These are phyloP conservation scores for Fusarium sp. DNA, from an alignment of 2,329 filamentous ascomycete species.

Conservation along the genomic window DNA sequence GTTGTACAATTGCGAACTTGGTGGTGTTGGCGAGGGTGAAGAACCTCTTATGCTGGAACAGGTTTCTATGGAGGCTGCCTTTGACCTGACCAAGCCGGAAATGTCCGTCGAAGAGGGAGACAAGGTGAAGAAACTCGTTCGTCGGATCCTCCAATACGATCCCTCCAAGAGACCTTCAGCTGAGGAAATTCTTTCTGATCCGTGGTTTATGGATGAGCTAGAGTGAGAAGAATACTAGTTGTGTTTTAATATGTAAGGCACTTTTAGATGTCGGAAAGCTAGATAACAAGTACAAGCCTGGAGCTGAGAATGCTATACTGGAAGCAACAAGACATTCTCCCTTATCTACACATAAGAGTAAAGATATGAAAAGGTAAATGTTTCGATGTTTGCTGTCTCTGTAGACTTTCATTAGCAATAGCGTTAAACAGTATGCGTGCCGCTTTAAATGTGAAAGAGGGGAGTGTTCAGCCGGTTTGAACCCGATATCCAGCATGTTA, in stretches of 20 bases:
- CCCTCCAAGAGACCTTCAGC: not conserved
- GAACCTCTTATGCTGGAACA: not conserved
- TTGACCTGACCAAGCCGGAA: not conserved
- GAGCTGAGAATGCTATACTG: no score
- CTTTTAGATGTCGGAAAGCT: no score
- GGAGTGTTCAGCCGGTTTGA: no score
- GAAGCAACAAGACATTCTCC: rapidly evolving
- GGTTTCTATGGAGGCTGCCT: constrained; percentile 13
- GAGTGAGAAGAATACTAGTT: not conserved
- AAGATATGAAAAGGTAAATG: no score
- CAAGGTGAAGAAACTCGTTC: not conserved
- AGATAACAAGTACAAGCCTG: rapidly evolving
- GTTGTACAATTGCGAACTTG: constrained; percentile 14
- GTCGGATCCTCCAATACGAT: not conserved
- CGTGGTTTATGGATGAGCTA: not conserved
- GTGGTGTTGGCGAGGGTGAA: constrained; percentile 1
- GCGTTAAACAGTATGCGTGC: rapidly evolving
- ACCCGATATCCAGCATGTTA: no score
- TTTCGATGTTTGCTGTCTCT: no score
- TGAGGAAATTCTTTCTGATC: not conserved
- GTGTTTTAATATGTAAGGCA: no score
- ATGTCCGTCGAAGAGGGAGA: not conserved
- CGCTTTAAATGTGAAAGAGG: no score
- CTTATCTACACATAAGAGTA: no score
- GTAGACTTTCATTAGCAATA: no score